phyloP scores from a whole-genome alignment of 139 green algal genomes.

The Chlamydomonas asymmetrica region DNA sequence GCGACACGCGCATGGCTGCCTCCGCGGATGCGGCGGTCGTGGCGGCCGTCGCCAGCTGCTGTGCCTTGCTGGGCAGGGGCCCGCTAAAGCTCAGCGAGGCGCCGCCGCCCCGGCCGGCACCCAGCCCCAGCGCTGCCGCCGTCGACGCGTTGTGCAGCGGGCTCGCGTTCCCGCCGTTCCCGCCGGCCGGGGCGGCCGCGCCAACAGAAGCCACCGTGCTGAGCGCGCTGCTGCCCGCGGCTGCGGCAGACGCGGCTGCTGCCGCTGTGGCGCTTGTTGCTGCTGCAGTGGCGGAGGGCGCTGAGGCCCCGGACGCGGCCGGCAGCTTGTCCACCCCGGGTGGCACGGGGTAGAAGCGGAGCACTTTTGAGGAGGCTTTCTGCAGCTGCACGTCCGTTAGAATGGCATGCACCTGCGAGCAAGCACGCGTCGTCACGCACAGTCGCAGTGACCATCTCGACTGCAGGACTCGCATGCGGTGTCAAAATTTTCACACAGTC shows the following conservation, averaged over 20 bases:
- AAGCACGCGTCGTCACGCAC: too few species aligned
- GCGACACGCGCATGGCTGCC: not conserved
- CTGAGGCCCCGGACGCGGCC: not conserved
- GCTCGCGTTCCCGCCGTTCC: too few species aligned
- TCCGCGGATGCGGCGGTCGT: not conserved
- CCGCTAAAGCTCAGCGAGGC: not conserved
- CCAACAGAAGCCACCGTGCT: too few species aligned
- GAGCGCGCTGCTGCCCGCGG: not conserved
- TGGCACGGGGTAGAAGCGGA: slow-evolving; percentile 24
- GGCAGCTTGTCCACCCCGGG: slow-evolving; percentile 10
- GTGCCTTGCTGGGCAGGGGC: not conserved
- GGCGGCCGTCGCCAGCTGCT: not conserved
- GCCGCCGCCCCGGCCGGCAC: not conserved
- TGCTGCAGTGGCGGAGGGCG: not conserved
- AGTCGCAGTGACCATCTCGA: too few species aligned
- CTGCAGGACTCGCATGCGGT: too few species aligned
- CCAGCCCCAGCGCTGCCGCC: too few species aligned
- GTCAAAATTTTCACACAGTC: too few species aligned
- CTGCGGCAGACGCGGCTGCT: not conserved
- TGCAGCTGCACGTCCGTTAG: slow-evolving; percentile 29
- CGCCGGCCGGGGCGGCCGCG: too few species aligned
- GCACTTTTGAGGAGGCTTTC: slow-evolving; percentile 19
- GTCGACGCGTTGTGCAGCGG: too few species aligned
- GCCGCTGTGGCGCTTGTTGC: not conserved
- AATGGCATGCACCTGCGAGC: slow-evolving; percentile 23